Base-by-base conservation (phyloP, 495 filamentous ascomycete genomes). In the Podospora sp. region DNA sequence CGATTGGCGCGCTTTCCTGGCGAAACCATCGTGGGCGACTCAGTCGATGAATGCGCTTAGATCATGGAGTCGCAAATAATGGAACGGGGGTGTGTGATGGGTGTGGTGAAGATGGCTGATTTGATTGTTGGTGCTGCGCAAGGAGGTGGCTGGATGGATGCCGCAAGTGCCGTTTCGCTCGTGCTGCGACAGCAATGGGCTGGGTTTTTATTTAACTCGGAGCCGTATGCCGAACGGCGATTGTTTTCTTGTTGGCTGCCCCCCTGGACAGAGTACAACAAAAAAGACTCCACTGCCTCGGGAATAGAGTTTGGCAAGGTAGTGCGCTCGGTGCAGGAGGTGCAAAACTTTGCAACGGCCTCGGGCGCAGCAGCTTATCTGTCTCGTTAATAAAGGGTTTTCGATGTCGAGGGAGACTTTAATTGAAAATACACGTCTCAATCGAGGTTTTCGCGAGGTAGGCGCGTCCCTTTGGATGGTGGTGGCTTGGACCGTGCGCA, bases 1-100 rank as follows among this genome's bases (percentile, higher is more conserved):
- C 80, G 77, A 72, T 81, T 78, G 21, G 76, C 65, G 63, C 81
- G 77, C 70, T 82, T 83, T 7, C 73, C 75, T 59, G 82, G 77
- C 21, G 81, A 68, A 66, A 79, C 77, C 81, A 82, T 82, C 12
- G 21, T 71, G 50, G 35, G 16, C 33, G 26, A 58, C 46, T 7
- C 36, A 67, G 26, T 46, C 26, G 16, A 16, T 33, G 26, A 46
- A 60, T 66, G 69, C 52, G 68, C 65, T 46, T 72, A 70, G 46
- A 68, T 46, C 72, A 74, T 74, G 55, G 52, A 59, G 51, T 33
- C 29, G 36, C 60, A 62, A 60, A 22, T 46, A 52, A 64, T 40
- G 65, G 26, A 26, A 46, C 8, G 46, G 65, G 52, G 63, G n/a
- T 50, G 29, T 35, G 20, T 26, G 29, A 21, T 35, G 18, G 65